These are phyloP conservation scores for Cryptosporidium tyzzeri DNA, from an alignment of 169 alveolate species.

Conservation along the genomic window DNA sequence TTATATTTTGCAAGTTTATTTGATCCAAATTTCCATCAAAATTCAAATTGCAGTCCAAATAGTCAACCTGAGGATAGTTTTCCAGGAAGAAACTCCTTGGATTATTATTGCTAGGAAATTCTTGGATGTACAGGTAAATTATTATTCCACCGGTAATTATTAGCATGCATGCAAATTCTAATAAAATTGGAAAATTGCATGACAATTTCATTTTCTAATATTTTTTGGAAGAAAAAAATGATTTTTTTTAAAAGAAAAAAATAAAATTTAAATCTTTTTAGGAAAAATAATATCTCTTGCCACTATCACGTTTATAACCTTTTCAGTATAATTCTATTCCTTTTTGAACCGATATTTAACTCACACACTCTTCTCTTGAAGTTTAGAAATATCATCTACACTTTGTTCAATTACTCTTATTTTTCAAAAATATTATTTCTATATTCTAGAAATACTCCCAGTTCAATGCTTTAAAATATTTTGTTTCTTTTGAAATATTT, in stretches of 20 bases:
- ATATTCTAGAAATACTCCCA: neutral
- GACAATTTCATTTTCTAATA: neutral
- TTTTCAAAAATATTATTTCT: neutral
- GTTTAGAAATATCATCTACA: neutral
- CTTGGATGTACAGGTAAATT: neutral
- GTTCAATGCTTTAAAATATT: neutral
- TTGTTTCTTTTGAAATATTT: neutral
- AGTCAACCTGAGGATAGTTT: neutral
- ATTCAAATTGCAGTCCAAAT: conserved; percentile 17
- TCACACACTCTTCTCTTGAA: neutral
- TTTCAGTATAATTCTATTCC: neutral
- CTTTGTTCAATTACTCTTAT: neutral
- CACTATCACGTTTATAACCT: neutral
- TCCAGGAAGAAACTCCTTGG: neutral
- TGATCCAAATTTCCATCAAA: conserved; percentile 35
- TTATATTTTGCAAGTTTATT: neutral
- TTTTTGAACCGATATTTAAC: neutral
- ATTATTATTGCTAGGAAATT: neutral
- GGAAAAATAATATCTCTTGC: neutral
- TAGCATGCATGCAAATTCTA: conserved; percentile 2
- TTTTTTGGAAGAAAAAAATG: neutral
- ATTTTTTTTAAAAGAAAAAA: neutral
- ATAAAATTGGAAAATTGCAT: neutral
- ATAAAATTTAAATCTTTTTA: neutral
- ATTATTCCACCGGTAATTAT: neutral